Evolutionary conservation across 1,139 yeast genomes (phyloP).

Genomic region (Scheffersomyces insectosa): DNA sequence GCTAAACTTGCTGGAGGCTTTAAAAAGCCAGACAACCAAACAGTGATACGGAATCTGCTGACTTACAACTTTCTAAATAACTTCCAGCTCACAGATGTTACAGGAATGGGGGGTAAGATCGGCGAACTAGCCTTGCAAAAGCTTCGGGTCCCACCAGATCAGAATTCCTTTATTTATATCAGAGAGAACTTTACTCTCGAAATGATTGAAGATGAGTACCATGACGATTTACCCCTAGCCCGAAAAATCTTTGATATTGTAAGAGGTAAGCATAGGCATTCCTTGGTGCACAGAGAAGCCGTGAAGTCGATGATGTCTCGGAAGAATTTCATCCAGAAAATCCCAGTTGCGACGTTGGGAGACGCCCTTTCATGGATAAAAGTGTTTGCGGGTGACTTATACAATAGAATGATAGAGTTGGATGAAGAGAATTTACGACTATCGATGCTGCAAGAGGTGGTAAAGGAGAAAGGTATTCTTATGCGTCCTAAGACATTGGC

Average conservation of each 20-base stretch:
- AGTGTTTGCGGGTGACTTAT: conserved; percentile 80
- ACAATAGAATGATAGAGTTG: conserved; percentile 67
- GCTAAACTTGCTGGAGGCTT: conserved; percentile 91
- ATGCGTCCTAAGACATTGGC: conserved; percentile 57
- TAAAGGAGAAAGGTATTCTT: conserved; percentile 24
- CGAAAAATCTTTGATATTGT: conserved; percentile 56
- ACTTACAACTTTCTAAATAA: conserved; percentile 54
- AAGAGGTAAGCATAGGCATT: conserved; percentile 59
- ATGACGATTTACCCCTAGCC: conserved; percentile 48
- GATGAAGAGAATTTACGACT: conserved; percentile 62
- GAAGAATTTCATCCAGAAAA: conserved; percentile 64
- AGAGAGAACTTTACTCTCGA: conserved; percentile 44
- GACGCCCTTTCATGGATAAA: conserved; percentile 80
- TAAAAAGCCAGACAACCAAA: conserved; percentile 84
- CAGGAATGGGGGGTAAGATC: conserved; percentile 89
- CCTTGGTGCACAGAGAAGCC: conserved; percentile 57
- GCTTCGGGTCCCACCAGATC: conserved; percentile 44
- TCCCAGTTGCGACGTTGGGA: conserved; percentile 50
- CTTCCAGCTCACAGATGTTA: conserved; percentile 71
- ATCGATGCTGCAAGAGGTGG: conserved; percentile 24
- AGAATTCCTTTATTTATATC: conserved; percentile 45
- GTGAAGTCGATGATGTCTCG: conserved; percentile 87
- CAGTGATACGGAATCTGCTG: conserved; percentile 57
- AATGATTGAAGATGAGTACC: conserved; percentile 33
- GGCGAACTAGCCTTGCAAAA: conserved; percentile 61